Conservation (phyloP, 768 basidiomycete species). For the Podaxis rugospora region DNA sequence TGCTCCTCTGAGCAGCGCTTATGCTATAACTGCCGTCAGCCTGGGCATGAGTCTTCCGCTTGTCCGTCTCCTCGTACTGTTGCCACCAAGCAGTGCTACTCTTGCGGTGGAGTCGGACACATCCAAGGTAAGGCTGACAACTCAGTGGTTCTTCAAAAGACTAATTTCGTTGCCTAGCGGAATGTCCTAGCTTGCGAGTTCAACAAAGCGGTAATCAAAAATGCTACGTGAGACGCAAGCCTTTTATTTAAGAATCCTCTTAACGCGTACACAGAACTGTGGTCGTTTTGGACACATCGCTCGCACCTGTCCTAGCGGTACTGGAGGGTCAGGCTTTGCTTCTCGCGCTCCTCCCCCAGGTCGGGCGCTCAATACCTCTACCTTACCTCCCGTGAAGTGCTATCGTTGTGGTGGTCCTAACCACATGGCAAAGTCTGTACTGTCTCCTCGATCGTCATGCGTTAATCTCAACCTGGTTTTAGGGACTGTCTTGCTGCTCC, state of each 20-base stretch:
- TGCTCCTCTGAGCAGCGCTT: constrained; percentile 85
- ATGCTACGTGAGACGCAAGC: constrained; percentile 66
- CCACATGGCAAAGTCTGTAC: constrained; percentile 70
- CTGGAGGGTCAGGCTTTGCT: constrained; percentile 45
- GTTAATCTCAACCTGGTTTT: constrained; percentile 4
- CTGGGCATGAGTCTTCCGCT: constrained; percentile 89
- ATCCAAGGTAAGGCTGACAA: constrained; percentile 48
- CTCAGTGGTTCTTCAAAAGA: neutral
- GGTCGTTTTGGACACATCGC: constrained; percentile 84
- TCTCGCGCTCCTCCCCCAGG: constrained; percentile 73
- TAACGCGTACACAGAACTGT: constrained; percentile 50
- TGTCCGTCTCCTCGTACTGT: constrained; percentile 83
- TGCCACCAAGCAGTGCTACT: constrained; percentile 88
- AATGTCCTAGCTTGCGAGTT: constrained; percentile 76
- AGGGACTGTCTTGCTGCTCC: constrained; percentile 83
- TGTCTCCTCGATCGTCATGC: constrained; percentile 7
- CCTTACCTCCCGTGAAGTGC: constrained; percentile 81
- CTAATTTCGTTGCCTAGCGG: constrained; percentile 40
- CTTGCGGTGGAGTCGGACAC: constrained; percentile 89
- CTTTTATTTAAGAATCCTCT: neutral
- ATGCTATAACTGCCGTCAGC: constrained; percentile 93
- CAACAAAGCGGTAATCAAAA: constrained; percentile 66
- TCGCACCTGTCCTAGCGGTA: constrained; percentile 57
- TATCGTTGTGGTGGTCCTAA: constrained; percentile 88
- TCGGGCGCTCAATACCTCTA: constrained; percentile 68